phyloP scores from a whole-genome alignment of 2,329 filamentous ascomycete species.

The Xylariomycetidae sp. region DNA sequence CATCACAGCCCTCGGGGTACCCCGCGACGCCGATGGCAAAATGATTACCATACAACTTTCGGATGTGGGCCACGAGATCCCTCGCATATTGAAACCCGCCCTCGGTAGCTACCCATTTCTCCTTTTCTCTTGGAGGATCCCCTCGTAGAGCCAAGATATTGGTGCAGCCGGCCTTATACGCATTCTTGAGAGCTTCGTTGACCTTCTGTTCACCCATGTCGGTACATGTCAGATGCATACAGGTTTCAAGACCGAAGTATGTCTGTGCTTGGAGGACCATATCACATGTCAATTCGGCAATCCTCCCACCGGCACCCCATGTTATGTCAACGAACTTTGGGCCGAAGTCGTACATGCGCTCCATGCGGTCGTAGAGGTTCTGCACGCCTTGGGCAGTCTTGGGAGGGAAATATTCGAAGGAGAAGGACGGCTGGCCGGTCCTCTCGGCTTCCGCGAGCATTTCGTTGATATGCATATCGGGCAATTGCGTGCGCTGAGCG shows the following conservation, averaged over 20 bases:
- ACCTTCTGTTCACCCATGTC: slow-evolving; percentile 95
- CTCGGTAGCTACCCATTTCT: slow-evolving; percentile 86
- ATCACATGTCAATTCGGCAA: slow-evolving; percentile 89
- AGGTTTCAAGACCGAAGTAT: slow-evolving; percentile 93
- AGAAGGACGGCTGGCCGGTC: slow-evolving; percentile 82
- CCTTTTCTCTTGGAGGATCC: slow-evolving; percentile 88
- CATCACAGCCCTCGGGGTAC: slow-evolving; percentile 93
- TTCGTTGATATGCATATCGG: slow-evolving; percentile 88
- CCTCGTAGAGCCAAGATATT: slow-evolving; percentile 94
- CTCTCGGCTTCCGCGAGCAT: slow-evolving; percentile 81
- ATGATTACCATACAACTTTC: slow-evolving; percentile 74
- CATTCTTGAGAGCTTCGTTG: slow-evolving; percentile 78
- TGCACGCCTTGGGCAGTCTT: slow-evolving; percentile 97
- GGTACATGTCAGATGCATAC: slow-evolving; percentile 98
- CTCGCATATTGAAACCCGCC: slow-evolving; percentile 88
- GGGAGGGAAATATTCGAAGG: slow-evolving; percentile 98
- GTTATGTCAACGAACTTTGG: slow-evolving; percentile 98
- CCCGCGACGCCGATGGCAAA: slow-evolving; percentile 98
- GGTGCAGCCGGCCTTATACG: slow-evolving; percentile 92
- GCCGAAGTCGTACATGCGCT: slow-evolving; percentile 93
- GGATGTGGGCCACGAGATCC: slow-evolving; percentile 77
- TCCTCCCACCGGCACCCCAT: slow-evolving; percentile 91
- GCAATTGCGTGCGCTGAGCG: slow-evolving; percentile 4
- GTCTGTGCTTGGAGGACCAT: slow-evolving; percentile 97
- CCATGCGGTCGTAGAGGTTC: slow-evolving; percentile 99